These are phyloP conservation scores for Magnolia officinalis DNA, from an alignment of 164 flowering plant genomes.

Conservation along the genomic window DNA sequence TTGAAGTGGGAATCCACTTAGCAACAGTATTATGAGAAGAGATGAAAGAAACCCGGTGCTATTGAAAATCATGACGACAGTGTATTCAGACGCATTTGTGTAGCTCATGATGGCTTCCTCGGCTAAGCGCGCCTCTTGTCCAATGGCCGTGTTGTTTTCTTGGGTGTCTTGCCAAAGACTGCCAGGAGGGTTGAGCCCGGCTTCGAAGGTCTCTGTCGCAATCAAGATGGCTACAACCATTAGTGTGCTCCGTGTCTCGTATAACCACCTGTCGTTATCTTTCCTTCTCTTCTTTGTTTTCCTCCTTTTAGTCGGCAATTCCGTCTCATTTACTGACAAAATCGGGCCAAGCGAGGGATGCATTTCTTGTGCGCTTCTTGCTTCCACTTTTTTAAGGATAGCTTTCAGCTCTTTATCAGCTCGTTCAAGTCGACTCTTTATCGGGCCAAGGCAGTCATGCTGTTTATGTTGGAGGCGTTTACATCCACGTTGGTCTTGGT, in stretches of 20 bases:
- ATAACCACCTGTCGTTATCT: not conserved
- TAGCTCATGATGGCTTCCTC: not conserved
- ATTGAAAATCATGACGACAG: slow-evolving; percentile 2
- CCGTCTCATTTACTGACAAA: not conserved
- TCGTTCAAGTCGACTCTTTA: not conserved
- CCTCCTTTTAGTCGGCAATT: not conserved
- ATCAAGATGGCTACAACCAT: slow-evolving; percentile 22
- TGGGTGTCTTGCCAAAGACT: not conserved
- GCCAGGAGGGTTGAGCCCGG: slow-evolving; percentile 24
- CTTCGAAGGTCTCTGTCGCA: slow-evolving; percentile 21
- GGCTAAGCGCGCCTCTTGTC: not conserved
- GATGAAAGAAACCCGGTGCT: slow-evolving; percentile 23
- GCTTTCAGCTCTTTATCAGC: not conserved
- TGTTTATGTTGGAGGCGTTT: not conserved
- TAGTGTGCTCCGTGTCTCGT: slow-evolving; percentile 2
- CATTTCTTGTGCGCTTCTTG: not conserved
- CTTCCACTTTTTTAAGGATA: slow-evolving; percentile 2
- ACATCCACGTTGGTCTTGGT: not conserved
- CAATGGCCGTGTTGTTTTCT: not conserved
- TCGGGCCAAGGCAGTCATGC: slow-evolving; percentile 3
- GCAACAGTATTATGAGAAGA: slow-evolving; percentile 23
- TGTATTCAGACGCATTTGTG: not conserved
- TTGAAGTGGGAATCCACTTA: slow-evolving; percentile 18
- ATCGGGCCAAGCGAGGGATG: not conserved
- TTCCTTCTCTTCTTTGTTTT: not conserved